These are phyloP conservation scores for Spirogloea muscicola DNA, from an alignment of 139 green algal species.

Conservation along the genomic window DNA sequence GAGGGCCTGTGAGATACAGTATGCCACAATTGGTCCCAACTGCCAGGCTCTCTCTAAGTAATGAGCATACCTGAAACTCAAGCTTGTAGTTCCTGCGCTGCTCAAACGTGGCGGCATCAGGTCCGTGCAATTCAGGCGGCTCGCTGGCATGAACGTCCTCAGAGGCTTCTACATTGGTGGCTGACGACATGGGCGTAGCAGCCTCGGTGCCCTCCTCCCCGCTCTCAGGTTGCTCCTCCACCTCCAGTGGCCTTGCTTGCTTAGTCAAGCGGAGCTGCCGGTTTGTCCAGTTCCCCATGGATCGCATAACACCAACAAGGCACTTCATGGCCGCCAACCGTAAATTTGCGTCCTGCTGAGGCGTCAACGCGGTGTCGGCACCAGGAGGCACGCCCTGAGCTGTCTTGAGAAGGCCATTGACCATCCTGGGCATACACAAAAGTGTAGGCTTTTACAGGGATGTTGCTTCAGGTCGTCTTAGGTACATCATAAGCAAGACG, in stretches of 20 bases:
- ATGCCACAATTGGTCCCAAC: too few species aligned
- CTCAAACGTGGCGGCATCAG: slow-evolving; percentile 58
- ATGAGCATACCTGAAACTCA: slow-evolving; percentile 47
- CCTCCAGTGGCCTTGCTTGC: too few species aligned
- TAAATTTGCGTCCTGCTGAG: slow-evolving; percentile 51
- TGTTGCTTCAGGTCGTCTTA: too few species aligned
- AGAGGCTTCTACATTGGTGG: not conserved
- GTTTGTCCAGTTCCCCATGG: slow-evolving; percentile 74
- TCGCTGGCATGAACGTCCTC: not conserved
- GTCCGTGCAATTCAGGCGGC: not conserved
- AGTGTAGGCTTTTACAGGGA: too few species aligned
- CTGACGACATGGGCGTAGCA: not conserved
- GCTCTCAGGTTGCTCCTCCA: too few species aligned
- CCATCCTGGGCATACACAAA: slow-evolving; percentile 30
- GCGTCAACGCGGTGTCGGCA: slow-evolving; percentile 26
- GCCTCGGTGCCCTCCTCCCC: slow-evolving; percentile 2
- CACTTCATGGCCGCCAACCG: slow-evolving; percentile 74
- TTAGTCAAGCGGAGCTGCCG: slow-evolving; percentile 30
- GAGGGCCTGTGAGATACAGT: too few species aligned
- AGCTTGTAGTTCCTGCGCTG: slow-evolving; percentile 71
- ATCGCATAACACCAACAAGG: slow-evolving; percentile 64
- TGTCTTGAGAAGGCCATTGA: slow-evolving; percentile 68
- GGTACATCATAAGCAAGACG: too few species aligned
- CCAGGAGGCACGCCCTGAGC: slow-evolving; percentile 54
- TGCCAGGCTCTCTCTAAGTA: too few species aligned